Conservation (phyloP, 176 grass and related monocot species). For the Hordeum marinum region DNA sequence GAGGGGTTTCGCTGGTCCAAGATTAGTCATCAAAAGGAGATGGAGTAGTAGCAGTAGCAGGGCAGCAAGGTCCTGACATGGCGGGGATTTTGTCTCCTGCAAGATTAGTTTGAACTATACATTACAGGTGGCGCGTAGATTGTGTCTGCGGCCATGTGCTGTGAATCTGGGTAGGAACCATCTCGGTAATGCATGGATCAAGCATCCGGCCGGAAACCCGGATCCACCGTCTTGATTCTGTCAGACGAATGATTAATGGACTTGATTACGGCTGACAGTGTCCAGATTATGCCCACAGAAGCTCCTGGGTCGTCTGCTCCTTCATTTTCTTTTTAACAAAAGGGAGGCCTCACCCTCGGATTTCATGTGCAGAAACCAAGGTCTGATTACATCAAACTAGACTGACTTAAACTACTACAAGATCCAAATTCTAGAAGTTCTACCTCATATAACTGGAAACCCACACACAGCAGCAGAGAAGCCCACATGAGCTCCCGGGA, state of each 20-base stretch:
- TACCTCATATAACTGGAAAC: too few species aligned
- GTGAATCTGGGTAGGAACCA: not conserved
- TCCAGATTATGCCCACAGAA: not conserved
- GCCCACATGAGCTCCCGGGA: too few species aligned
- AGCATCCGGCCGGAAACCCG: not conserved
- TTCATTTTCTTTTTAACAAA: too few species aligned
- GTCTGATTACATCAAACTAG: too few species aligned
- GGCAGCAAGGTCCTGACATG: not conserved
- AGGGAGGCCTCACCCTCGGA: too few species aligned
- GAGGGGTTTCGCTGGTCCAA: not conserved
- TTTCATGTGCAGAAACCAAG: too few species aligned
- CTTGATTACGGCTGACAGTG: not conserved
- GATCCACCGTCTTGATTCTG: not conserved
- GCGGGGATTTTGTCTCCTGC: not conserved
- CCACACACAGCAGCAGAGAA: too few species aligned
- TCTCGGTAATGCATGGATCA: not conserved
- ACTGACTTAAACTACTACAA: too few species aligned
- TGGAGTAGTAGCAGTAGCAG: not conserved
- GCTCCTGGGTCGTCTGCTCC: not conserved
- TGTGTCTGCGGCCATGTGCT: not conserved
- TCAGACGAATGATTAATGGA: not conserved
- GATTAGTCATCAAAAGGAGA: not conserved
- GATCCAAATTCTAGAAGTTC: too few species aligned
- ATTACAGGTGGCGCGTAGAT: constrained; percentile 2
- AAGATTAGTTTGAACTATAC: not conserved